Evolutionary conservation across 2,329 filamentous ascomycete genomes (phyloP).

Genomic region (Helminthosporium solani): DNA sequence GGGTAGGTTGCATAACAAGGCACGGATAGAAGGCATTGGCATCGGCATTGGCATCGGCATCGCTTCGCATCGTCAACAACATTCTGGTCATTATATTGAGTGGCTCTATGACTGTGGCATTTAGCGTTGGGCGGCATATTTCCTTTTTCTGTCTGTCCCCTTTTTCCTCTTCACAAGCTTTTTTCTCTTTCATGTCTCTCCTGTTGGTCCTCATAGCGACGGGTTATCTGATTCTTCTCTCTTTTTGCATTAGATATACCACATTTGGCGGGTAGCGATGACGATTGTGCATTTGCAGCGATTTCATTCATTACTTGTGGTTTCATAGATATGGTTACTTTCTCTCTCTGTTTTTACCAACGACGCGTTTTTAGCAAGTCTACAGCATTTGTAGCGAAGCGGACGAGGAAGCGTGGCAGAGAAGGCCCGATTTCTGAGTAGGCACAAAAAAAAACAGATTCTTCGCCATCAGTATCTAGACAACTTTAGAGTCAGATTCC

Average conservation of each 20-base stretch:
- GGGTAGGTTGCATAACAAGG: conserved; percentile 4
- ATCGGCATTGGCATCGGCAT: conserved; percentile 18
- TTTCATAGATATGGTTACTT: conserved; percentile 10
- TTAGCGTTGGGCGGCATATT: conserved; percentile 38
- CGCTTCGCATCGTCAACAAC: conserved; percentile 20
- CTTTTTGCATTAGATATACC: conserved; percentile 28
- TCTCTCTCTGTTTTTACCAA: conserved; percentile 2
- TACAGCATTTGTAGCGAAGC: neutral
- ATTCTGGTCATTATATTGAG: conserved; percentile 22
- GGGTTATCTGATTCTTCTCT: conserved; percentile 19
- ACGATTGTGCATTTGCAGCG: conserved; percentile 29
- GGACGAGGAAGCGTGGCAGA: neutral
- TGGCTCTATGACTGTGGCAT: conserved; percentile 40
- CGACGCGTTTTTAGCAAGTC: too few relatives aligned
- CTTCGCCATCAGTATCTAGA: too few relatives aligned
- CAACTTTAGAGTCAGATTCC: too few relatives aligned
- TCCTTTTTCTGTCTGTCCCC: conserved; percentile 20
- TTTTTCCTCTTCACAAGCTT: conserved; percentile 14
- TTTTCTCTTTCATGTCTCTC: conserved; percentile 11
- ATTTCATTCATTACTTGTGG: conserved; percentile 18
- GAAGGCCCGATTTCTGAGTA: too few relatives aligned
- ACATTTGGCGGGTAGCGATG: conserved; percentile 29
- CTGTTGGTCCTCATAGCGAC: conserved; percentile 36
- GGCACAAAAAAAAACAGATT: too few relatives aligned
- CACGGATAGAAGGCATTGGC: conserved; percentile 11